A percentile compares a stretch with the other conserved stretches of the same genome.
These are phyloP conservation scores for Solanum tarapatanum DNA, from an alignment of 257 asterid genomes.

Conservation along the genomic window DNA sequence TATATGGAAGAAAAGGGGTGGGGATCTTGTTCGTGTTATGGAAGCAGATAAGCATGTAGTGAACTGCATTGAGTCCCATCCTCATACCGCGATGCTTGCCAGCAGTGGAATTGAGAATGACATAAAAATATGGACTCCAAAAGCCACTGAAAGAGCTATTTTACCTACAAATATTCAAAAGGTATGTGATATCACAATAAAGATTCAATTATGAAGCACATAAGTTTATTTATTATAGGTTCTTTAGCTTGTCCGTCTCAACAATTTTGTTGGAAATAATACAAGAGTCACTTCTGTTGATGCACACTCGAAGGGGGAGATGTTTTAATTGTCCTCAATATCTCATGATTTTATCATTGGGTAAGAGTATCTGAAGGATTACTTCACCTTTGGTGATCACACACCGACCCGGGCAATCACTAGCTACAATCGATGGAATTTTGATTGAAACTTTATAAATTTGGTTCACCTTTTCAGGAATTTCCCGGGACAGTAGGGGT, in stretches of 20 bases:
- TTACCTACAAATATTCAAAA: slow-evolving; percentile 51
- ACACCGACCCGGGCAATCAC: no score
- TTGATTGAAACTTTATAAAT: background rate
- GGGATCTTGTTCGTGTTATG: slow-evolving; percentile 77
- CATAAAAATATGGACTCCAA: slow-evolving; percentile 78
- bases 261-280: background rate
- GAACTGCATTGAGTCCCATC: slow-evolving; percentile 82
- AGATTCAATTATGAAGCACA: background rate
- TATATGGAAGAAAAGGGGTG: slow-evolving; percentile 80
- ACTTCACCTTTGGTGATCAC: no score
- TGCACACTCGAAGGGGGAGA: background rate
- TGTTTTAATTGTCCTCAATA: background rate
- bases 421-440: no score
- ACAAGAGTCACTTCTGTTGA: background rate
- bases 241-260: background rate
- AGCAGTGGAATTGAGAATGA: slow-evolving; percentile 82
- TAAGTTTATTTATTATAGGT: background rate
- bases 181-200: slow-evolving; percentile 27
- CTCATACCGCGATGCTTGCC: slow-evolving; percentile 65
- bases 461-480: background rate
- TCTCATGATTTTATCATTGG: background rate
- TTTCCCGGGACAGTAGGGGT: background rate
- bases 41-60: slow-evolving; percentile 70
- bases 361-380: background rate
- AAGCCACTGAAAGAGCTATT: slow-evolving; percentile 52